Base-by-base conservation (phyloP, 352 stramenopile genomes). In the Aphanomyces astaci region DNA sequence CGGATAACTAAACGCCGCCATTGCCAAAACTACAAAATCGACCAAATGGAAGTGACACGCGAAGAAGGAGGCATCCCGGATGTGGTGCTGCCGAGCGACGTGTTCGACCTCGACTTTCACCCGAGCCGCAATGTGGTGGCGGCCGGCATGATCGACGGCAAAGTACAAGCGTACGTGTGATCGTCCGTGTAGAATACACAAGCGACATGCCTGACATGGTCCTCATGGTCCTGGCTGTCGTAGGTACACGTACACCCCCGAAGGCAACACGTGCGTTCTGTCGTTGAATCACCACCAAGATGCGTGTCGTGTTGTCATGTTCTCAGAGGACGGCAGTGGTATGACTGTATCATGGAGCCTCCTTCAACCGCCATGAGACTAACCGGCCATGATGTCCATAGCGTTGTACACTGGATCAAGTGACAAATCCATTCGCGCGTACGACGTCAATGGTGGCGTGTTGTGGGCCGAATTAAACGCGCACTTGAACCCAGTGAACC, bases 71-170 rank as follows among this genome's bases (percentile, higher is more conserved):
- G 62, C 19, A 68, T 68, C 62, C 62, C 62, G 49, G 84, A 94
- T 36, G 89, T 95, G 59, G 75, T 77, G 64, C 88, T 84, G 72
- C 70, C 76, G 54, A 82, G 77, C 57, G 80, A 94, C 31, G 84
- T 94, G 28, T 93, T 94, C 60, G 83, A 92, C 75, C 84, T 94
- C 54, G 84, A 90, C 74, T 95, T 95, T 74, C 87, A 95, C 62
- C 87, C 87, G 36, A 64, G 76, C 33, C 63, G 77, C 22, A 73
- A 90, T 49, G 85, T 93, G 39, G 73, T 95, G 51, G 86, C 84
- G 36, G 66, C 91, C 22, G 86, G 82, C 60, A 83, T 72, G 63
- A 89, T 95, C 69, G 76, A 78, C 19, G 87, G 87, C 63, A 70
- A 87, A 67, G 84, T 95, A 63, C 75, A 95, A 92, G 73, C 92